Evolutionary conservation across 2,329 filamentous ascomycete species (phyloP), one percentile per base, ranked within the genome.

Genomic region (Sporothrix luriei): DNA sequence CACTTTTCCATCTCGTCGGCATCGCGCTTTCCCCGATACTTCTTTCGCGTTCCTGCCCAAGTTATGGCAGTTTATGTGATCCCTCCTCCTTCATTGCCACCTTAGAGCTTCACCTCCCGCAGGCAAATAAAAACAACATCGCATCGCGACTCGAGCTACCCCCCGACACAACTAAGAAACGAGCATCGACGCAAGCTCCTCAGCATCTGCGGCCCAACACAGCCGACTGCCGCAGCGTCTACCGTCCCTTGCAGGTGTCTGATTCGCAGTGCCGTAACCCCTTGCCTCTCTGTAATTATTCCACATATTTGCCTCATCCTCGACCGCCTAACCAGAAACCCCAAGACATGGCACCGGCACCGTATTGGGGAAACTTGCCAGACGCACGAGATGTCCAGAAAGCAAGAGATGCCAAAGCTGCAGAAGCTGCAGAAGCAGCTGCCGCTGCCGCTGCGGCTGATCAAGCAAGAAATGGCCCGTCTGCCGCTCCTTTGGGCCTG

Each of bases 301-400:
- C 46, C 62, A 46, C 49, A 64, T 29, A 52, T 38, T 61, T 38
- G 29, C 38, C 68, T 68, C 55, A 69, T 72, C 68, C 69, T 26
- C 57, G 26, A 38, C 70, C 68, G 51, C 51, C 43, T 43, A 68
- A 66, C 70, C 75, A 75, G 76, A 29, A 16, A 29, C 14, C 14
- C 52, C 43, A 16, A 69, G 54, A 61, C 77, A 85, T 84, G 82
- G 79, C n/a, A n/a, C n/a, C n/a, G 83, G 70, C n/a, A n/a, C 83
- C 84, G 51, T 88, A 88, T 79, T 88, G 86, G 86, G 85, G 85
- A 77, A 79, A 86, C 76, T 80, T 88, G 72, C 85, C 86, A 71
- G 78, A 81, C 72, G 79, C 84, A 11, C 46, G 49, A 26, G 38
- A 64, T 9, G 7, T 14, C 33, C 24, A 46, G 1, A 55, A 57